Evolutionary conservation across 192 early-diverging fungal genomes (phyloP).

Genomic region (Allomyces macrogynus): DNA sequence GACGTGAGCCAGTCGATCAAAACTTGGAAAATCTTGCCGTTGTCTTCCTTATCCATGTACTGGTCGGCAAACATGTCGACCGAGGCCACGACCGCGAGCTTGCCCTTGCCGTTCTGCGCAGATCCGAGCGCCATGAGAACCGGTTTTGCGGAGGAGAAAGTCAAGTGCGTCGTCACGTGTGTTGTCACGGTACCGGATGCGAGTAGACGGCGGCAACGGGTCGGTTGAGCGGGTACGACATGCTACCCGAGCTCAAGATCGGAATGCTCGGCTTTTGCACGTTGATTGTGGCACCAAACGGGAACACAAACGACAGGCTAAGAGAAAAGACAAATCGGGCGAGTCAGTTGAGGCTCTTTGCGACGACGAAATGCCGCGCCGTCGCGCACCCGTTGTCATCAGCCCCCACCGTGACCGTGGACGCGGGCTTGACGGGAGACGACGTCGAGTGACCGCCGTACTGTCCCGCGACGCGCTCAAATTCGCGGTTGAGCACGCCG

Average conservation of each 20-base stretch:
- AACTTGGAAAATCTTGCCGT: conserved; percentile 36
- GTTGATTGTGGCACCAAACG: conserved; percentile 36
- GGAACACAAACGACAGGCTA: conserved; percentile 32
- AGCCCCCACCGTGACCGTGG: no score
- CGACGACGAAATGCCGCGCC: no score
- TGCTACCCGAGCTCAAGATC: conserved; percentile 31
- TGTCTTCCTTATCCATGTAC: conserved; percentile 44
- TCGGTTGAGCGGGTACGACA: conserved; percentile 37
- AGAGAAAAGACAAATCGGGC: not conserved
- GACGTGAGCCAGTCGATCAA: conserved; percentile 28
- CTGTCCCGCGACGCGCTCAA: conserved; percentile 37
- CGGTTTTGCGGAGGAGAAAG: not conserved
- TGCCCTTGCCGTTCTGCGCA: conserved; percentile 18
- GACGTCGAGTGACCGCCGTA: not conserved
- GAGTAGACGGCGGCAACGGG: conserved; percentile 31
- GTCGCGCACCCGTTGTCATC: no score
- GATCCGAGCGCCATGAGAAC: not conserved
- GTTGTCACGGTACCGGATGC: conserved; percentile 18
- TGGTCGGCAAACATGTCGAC: conserved; percentile 35
- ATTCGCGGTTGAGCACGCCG: conserved; percentile 37
- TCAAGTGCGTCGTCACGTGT: conserved; percentile 1
- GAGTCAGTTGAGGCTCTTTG: no score
- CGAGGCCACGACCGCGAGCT: conserved; percentile 28
- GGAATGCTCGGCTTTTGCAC: conserved; percentile 44
- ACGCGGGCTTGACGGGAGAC: no score